phyloP scores from a whole-genome alignment of 495 filamentous ascomycete species.

The Penicillium flavigenum region DNA sequence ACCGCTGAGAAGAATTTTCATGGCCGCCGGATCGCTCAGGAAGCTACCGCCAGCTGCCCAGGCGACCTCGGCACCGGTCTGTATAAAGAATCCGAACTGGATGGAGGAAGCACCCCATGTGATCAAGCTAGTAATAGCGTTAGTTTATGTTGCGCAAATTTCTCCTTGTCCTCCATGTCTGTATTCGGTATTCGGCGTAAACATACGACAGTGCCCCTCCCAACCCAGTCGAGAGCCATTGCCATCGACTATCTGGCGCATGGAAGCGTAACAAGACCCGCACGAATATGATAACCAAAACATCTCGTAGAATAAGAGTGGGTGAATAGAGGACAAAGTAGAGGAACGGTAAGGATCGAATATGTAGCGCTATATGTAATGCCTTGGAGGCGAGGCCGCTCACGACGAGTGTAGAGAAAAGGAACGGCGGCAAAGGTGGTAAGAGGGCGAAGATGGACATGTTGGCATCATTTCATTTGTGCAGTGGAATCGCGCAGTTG shows the following conservation, averaged over 20 bases:
- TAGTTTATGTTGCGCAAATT: slow-evolving; percentile 4
- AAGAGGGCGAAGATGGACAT: slow-evolving; percentile 26
- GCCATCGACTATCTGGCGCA: slow-evolving; percentile 21
- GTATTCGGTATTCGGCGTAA: not conserved
- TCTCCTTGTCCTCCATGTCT: not conserved
- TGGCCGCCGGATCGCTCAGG: slow-evolving; percentile 41
- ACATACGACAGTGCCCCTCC: slow-evolving; percentile 39
- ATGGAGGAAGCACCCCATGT: slow-evolving; percentile 37
- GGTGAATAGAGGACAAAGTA: slow-evolving; percentile 40
- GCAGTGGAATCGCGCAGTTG: not conserved
- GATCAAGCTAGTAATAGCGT: slow-evolving; percentile 23
- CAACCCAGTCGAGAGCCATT: slow-evolving; percentile 29
- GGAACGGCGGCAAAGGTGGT: slow-evolving; percentile 31
- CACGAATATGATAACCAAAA: slow-evolving; percentile 33
- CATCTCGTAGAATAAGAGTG: slow-evolving; percentile 37
- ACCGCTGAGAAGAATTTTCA: slow-evolving; percentile 45
- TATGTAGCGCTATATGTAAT: slow-evolving; percentile 39
- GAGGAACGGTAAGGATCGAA: slow-evolving; percentile 36
- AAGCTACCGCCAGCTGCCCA: slow-evolving; percentile 42
- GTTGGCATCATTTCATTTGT: slow-evolving; percentile 26
- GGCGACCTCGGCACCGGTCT: slow-evolving; percentile 44
- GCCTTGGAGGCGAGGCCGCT: slow-evolving; percentile 38
- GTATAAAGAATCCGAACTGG: slow-evolving; percentile 45
- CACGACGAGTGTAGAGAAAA: slow-evolving; percentile 39
- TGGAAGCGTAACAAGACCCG: slow-evolving; percentile 32